phyloP scores from a whole-genome alignment of 495 filamentous ascomycete genomes.

The Symbiotaphrina buchneri region DNA sequence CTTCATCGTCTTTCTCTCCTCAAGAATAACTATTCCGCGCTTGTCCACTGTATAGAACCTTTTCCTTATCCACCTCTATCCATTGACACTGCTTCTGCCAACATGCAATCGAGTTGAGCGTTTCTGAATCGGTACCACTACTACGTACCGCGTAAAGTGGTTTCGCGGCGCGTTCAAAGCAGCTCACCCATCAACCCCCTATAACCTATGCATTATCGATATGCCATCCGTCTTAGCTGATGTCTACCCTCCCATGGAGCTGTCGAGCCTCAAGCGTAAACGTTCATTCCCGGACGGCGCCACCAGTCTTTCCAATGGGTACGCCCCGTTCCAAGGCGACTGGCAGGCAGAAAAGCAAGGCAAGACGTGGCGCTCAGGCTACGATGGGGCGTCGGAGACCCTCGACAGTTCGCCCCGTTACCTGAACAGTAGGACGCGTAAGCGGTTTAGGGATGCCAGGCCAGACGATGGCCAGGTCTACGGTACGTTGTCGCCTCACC shows the following conservation, averaged over 20 bases:
- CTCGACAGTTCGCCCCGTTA: constrained; percentile 1
- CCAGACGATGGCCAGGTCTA: constrained; percentile 1
- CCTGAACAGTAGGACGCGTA: constrained; percentile 2
- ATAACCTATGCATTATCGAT: not conserved
- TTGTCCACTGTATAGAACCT: too few species aligned
- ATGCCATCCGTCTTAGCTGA: not conserved
- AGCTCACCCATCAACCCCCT: not conserved
- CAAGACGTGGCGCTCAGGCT: too few species aligned
- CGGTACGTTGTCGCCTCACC: too few species aligned
- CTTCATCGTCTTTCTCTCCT: too few species aligned
- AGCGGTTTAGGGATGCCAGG: constrained; percentile 2
- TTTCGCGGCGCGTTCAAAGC: not conserved
- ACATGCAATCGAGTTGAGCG: too few species aligned
- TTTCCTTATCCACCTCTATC: too few species aligned
- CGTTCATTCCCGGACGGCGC: not conserved
- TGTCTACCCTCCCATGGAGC: too few species aligned
- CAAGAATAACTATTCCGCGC: too few species aligned
- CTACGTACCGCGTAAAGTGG: constrained; percentile 1
- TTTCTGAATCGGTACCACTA: too few species aligned
- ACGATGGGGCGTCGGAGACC: not conserved
- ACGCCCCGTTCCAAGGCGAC: not conserved
- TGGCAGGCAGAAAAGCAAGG: not conserved
- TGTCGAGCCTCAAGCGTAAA: constrained; percentile 4
- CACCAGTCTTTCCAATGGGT: not conserved
- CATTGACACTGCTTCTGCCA: too few species aligned